Evolutionary conservation across 768 basidiomycete genomes (phyloP), one percentile per base, ranked within the genome.

Genomic region (Termitomyces sp.): DNA sequence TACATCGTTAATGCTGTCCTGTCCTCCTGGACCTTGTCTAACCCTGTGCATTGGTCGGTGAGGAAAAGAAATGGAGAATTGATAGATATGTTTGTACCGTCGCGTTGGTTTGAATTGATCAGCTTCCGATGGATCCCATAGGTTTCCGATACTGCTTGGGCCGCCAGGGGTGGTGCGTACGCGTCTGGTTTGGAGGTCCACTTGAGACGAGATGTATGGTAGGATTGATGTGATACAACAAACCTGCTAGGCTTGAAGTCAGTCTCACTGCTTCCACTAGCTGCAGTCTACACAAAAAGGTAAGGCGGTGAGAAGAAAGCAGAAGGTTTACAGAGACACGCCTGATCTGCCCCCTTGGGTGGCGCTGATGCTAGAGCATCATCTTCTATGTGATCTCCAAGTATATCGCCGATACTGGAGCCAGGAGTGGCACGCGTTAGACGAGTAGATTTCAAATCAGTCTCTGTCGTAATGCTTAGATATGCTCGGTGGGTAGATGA

Each of bases 51-150:
- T 55, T 46, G n/a, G 44, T 20, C n/a, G 35, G 57, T 41, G 41
- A 20, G 20, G 2, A 10, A 38, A 7, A 24, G 8, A 58, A 52
- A 48, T 32, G 10, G 36, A 41, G 28, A 8, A n/a, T 28, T n/a
- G 20, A 24, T 1, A 32, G 26, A 41, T 10, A 67, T 14, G 26
- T 11, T 38, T 13, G 24, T 70, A 85, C 88, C 83, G 79, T 64
- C 88, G 84, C 18, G 87, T 87, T 5, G 88, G 88, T 63, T 84
- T 82, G 67, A 87, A 90, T 56, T 77, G 74, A 26, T 78, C 73
- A 1, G 70, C 63, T 32, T 74, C 70, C 8, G 77, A 77, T 0
- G 70, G 55, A 35, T 74, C 77, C 76, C 83, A 87, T 43, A 88
- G 71, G 64, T 67, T 77, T 33, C 68, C 61, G 50, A 79, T 68